Percentiles rank a stretch among this genome's conserved stretches.
Evolutionary conservation across 345 rosid genomes (phyloP).

Genomic region (Gynandropsis gynandra): DNA sequence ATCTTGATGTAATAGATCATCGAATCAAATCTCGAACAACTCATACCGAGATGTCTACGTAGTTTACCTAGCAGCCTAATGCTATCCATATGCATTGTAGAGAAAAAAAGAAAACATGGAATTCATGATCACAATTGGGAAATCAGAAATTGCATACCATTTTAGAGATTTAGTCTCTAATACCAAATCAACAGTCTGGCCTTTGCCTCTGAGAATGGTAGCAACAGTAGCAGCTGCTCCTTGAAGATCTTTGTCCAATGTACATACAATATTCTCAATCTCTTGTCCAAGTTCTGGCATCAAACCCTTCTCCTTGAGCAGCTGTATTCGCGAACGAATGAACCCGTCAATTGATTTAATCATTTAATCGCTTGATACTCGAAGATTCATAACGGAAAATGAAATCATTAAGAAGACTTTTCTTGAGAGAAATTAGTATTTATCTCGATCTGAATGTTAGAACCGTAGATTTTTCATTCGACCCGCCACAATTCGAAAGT

Average conservation of each 20-base stretch:
- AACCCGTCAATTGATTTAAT: too few relatives aligned
- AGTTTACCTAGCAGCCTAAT: too few relatives aligned
- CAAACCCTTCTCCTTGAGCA: slow-evolving; percentile 78
- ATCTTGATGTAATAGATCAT: too few relatives aligned
- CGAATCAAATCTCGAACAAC: too few relatives aligned
- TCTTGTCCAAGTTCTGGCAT: slow-evolving; percentile 57
- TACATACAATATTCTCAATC: slow-evolving; percentile 73
- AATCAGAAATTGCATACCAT: slow-evolving; percentile 38
- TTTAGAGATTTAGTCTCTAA: slow-evolving; percentile 81
- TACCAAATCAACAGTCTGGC: slow-evolving; percentile 74
- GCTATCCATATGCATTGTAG: too few relatives aligned
- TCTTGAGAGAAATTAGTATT: background rate
- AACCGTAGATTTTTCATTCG: too few relatives aligned
- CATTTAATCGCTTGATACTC: too few relatives aligned
- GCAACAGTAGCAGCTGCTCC: slow-evolving; percentile 83
- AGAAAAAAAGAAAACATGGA: background rate
- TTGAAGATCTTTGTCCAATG: slow-evolving; percentile 67
- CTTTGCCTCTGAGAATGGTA: slow-evolving; percentile 62
- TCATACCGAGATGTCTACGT: too few relatives aligned
- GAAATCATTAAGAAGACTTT: background rate
- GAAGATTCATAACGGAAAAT: background rate
- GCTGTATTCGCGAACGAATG: slow-evolving; percentile 26
- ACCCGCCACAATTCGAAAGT: slow-evolving; percentile 1
- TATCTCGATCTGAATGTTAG: too few relatives aligned
- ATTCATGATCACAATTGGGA: background rate